Conservation (phyloP, 352 stramenopile genomes). For the Phytophthora agathidicida region DNA sequence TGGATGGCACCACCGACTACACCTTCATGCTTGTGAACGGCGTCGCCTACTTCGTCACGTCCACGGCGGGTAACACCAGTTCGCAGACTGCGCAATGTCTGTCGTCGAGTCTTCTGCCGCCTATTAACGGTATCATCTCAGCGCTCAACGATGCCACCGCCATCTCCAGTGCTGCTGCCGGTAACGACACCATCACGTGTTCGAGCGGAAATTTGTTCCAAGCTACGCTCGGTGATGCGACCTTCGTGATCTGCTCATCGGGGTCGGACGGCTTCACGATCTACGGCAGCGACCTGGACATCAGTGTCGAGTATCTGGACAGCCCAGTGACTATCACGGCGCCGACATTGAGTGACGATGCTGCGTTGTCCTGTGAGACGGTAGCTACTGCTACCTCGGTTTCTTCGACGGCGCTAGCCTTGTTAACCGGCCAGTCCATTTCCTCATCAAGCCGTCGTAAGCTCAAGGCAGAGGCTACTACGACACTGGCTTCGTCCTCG, state of each 20-base stretch:
- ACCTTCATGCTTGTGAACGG: slow-evolving; percentile 34
- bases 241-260: slow-evolving; percentile 22
- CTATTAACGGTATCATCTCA: slow-evolving; percentile 19
- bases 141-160: slow-evolving; percentile 19
- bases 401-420: slow-evolving; percentile 9
- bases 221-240: slow-evolving; percentile 15
- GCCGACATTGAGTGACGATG: slow-evolving; percentile 10
- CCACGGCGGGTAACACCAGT: slow-evolving; percentile 4
- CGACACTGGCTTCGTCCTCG: slow-evolving; percentile 20
- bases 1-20: slow-evolving; percentile 18
- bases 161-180: slow-evolving; percentile 5
- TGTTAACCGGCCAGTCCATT: slow-evolving; percentile 16
- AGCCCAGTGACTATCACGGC: slow-evolving; percentile 10
- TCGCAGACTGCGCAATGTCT: slow-evolving; percentile 13
- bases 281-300: slow-evolving; percentile 23
- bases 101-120: slow-evolving; percentile 7
- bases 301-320: slow-evolving; percentile 17
- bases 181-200: slow-evolving; percentile 20
- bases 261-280: slow-evolving; percentile 7
- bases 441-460: slow-evolving; percentile 8
- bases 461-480: slow-evolving; percentile 5
- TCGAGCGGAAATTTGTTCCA: slow-evolving; percentile 24
- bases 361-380: slow-evolving; percentile 14
- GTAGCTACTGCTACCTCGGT: slow-evolving; percentile 13
- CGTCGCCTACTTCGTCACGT: slow-evolving; percentile 33